phyloP scores from a whole-genome alignment of 495 filamentous ascomycete genomes.

The Sordaria brevicollis region DNA sequence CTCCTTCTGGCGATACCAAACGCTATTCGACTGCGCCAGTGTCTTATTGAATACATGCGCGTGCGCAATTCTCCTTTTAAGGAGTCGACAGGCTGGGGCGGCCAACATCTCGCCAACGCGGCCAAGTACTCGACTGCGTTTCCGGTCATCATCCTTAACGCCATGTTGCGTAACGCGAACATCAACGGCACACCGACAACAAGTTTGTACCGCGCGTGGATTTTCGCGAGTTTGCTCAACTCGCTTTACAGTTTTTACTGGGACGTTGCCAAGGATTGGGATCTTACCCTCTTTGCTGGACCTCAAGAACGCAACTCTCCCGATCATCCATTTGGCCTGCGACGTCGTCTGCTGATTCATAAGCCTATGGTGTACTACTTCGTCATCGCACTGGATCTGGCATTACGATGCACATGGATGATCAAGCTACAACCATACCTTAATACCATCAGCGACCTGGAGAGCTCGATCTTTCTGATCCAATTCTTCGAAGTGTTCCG shows the following conservation, averaged over 20 bases:
- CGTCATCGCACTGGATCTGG: slow-evolving; percentile 67
- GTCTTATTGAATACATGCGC: slow-evolving; percentile 75
- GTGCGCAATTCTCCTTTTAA: slow-evolving; percentile 45
- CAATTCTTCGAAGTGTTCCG: slow-evolving; percentile 77
- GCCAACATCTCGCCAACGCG: slow-evolving; percentile 84
- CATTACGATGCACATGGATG: slow-evolving; percentile 82
- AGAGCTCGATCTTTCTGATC: slow-evolving; percentile 75
- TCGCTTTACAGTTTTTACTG: slow-evolving; percentile 93
- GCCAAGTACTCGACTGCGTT: slow-evolving; percentile 87
- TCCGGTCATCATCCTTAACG: slow-evolving; percentile 72
- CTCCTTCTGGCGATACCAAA: slow-evolving; percentile 72
- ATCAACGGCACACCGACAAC: slow-evolving; percentile 3
- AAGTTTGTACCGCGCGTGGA: slow-evolving; percentile 41
- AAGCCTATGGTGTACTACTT: slow-evolving; percentile 64
- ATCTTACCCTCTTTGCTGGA: slow-evolving; percentile 65
- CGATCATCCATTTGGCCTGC: slow-evolving; percentile 67
- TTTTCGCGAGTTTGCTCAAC: slow-evolving; percentile 59
- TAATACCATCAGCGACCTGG: slow-evolving; percentile 71
- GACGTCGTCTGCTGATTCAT: slow-evolving; percentile 60
- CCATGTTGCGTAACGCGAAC: slow-evolving; percentile 54
- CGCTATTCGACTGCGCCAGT: slow-evolving; percentile 82
- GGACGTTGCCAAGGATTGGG: slow-evolving; percentile 97
- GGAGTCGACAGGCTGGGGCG: slow-evolving; percentile 49
- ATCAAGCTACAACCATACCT: slow-evolving; percentile 73
- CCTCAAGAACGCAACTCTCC: slow-evolving; percentile 37